These are phyloP conservation scores for Neurospora sp. DNA, from an alignment of 495 filamentous ascomycete genomes.

Conservation along the genomic window DNA sequence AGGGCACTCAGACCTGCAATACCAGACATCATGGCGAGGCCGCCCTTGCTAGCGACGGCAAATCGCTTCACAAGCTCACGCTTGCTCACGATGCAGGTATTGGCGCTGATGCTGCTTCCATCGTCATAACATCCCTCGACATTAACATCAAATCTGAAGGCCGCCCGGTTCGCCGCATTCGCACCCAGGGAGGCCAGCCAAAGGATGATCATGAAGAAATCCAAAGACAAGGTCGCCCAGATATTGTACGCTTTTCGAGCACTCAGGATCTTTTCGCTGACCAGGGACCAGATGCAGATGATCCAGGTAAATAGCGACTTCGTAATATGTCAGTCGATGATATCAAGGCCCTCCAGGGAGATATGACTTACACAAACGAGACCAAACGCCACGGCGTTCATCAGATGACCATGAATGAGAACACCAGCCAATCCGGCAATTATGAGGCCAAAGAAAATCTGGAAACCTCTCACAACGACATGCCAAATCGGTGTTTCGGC, in stretches of 20 bases:
- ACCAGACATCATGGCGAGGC: constrained; percentile 24
- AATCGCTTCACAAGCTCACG: constrained; percentile 15
- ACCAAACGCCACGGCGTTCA: constrained; percentile 20
- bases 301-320: constrained; percentile 38
- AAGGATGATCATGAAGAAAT: constrained; percentile 34
- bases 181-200: constrained; percentile 39
- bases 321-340: neutral
- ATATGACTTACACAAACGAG: constrained; percentile 29
- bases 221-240: constrained; percentile 35
- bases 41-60: constrained; percentile 17
- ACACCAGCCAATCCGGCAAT: constrained; percentile 27
- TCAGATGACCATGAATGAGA: constrained; percentile 34
- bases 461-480: constrained; percentile 27
- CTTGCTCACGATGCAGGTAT: constrained; percentile 22
- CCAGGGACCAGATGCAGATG: constrained; percentile 28
- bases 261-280: constrained; percentile 28
- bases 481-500: constrained; percentile 28
- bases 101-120: constrained; percentile 26
- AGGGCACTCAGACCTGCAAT: constrained; percentile 37
- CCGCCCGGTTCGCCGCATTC: constrained; percentile 29
- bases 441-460: constrained; percentile 28
- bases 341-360: neutral
- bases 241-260: constrained; percentile 32
- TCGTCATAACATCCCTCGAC: constrained; percentile 25
- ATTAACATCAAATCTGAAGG: constrained; percentile 23